Evolutionary conservation across 371 early-diverging fungal genomes (phyloP).

Genomic region (Chytridium lagenaria): DNA sequence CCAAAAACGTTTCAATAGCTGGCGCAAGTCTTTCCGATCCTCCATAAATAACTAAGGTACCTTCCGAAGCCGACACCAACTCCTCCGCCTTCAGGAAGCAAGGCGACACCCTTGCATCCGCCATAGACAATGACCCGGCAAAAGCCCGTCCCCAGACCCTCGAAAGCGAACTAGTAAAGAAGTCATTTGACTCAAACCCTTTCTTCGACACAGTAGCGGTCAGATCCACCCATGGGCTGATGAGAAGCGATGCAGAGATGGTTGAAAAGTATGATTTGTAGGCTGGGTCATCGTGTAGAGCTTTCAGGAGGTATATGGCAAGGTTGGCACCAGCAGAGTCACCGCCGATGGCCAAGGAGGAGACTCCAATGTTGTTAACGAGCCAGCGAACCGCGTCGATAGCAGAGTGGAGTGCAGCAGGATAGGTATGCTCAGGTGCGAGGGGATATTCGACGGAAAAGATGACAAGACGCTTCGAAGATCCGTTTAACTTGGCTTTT

Average conservation of each 20-base stretch:
- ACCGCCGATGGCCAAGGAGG: slow-evolving; percentile 16
- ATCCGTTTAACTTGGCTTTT: background rate
- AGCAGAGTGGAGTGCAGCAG: slow-evolving; percentile 13
- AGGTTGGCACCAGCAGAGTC: slow-evolving; percentile 30
- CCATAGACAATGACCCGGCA: background rate
- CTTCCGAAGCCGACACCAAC: slow-evolving; percentile 1
- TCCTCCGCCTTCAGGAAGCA: slow-evolving; percentile 7
- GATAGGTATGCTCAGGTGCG: slow-evolving; percentile 10
- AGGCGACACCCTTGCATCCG: slow-evolving; percentile 10
- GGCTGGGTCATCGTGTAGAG: background rate
- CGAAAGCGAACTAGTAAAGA: background rate
- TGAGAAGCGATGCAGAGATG: slow-evolving; percentile 8
- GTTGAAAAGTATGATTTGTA: background rate
- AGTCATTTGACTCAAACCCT: background rate
- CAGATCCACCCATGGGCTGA: slow-evolving; percentile 27
- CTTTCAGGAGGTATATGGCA: slow-evolving; percentile 23
- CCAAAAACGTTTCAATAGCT: slow-evolving; percentile 20
- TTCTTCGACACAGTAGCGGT: background rate
- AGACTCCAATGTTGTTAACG: background rate
- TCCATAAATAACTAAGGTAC: slow-evolving; percentile 24
- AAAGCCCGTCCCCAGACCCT: background rate
- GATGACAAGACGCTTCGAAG: slow-evolving; percentile 19
- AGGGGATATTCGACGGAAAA: slow-evolving; percentile 32
- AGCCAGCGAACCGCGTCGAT: slow-evolving; percentile 12
- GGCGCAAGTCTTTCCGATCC: slow-evolving; percentile 2